Base-by-base conservation (phyloP, 2,329 filamentous ascomycete genomes). In the Calonectria pteridis region DNA sequence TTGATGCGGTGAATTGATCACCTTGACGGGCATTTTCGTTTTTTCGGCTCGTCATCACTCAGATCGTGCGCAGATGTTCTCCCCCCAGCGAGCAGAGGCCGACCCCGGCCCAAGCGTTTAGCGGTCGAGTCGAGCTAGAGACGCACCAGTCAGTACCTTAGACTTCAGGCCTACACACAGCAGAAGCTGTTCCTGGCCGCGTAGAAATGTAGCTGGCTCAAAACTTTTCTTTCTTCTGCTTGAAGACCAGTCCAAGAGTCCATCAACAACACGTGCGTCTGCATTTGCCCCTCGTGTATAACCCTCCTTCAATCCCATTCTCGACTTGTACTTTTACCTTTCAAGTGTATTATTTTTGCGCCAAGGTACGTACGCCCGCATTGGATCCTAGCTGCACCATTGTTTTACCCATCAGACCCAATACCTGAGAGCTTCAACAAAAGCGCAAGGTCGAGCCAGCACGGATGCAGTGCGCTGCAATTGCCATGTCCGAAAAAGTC, bases 91-190 rank as follows among this genome's bases (percentile, higher is more conserved):
- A 28, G 33, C 55, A 62, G 55, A 62, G n/a, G 59, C 69, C 51
- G 28, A 53, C 51, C 35, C 51, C 28, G 59, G 68, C 68, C 50
- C 69, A 63, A 63, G 53, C 51, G 63, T 73, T 63, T 70, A 40
- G 68, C 58, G 68, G 68, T 70, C 31, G 58, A 70, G 40, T 5
- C 16, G 14, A 40, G 55, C 33, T 37, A 14, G 23, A 40, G 55
- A 23, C 20, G 43, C 20, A 26, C 55, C 62, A 63, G 50, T 78
- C 73, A 71, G 75, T 79, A 82, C 83, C 81, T 84, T 80, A 84
- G 78, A 83, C 79, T 81, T 84, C 81, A 83, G 83, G 82, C 83
- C 76, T 72, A 75, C 79, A 81, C 71, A 69, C 58, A 71, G 66
- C 68, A 70, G 31, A 46, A 53, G 53, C 69, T 46, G 43, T 46